Evolutionary conservation across 1,284 basidiomycete genomes (phyloP), one percentile per base, ranked within the genome.

Genomic region (Gymnopus androsaceus): DNA sequence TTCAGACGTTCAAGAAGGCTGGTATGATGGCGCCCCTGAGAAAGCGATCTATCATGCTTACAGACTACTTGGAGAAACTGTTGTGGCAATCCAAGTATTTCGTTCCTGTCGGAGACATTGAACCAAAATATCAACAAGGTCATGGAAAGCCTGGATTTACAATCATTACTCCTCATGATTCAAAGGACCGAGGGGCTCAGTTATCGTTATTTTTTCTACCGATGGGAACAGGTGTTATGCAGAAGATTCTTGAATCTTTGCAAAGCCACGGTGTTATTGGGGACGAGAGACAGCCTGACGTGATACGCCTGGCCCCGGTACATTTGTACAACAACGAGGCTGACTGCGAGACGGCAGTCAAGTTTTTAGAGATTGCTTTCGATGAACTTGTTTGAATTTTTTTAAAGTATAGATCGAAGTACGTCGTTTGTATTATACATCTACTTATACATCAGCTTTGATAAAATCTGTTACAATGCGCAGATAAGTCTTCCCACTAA

Each of bases 281-380:
- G 15, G 95, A 98, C 71, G 92, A 95, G 72, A 77, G 95, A 63
- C 77, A 87, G 65, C 95, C 95, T 21, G 89, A 93, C 66, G 92
- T 98, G 54, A 94, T 98, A 63, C 83, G 95, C 11, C 74, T 97
- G 41, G 82, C 92, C 51, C 94, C 95, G 33, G 79, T 80, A 9
- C 89, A 93, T 37, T 73, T 97, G 66, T 98, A 96, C 72, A 95
- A 90, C 68, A 88, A 87, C 9, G 79, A 85, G 64, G 73, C 78
- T 62, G 94, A 97, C 64, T 89, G 91, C 58, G 83, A 90, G 61
- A 70, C 76, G 47, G 90, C 86, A 1, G 90, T 80, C 11, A 69
- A 71, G 51, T 82, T 80, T 53, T 68, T 95, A 40, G 84, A 93
- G 42, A 73, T 80, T 58, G 82, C 77, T 11, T 72, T 88, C 49